These are phyloP conservation scores for Blastobotrys ciferrii DNA, from an alignment of 1,139 yeast species.

Conservation along the genomic window DNA sequence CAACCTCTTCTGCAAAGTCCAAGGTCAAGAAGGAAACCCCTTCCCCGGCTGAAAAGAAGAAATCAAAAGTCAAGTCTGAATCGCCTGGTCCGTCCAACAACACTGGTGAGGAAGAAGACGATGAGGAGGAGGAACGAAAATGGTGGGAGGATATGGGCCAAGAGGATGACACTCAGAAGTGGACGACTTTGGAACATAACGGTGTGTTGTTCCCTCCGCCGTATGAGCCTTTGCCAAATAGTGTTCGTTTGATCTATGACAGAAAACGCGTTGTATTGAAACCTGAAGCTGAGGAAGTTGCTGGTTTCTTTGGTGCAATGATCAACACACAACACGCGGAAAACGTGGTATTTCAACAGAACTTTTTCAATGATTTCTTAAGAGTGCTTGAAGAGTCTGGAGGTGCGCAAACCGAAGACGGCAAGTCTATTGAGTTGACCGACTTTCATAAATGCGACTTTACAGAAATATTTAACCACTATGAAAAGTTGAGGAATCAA, in stretches of 20 bases:
- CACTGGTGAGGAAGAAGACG: conserved; percentile 23
- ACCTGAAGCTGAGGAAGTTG: conserved; percentile 88
- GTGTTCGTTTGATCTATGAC: conserved; percentile 72
- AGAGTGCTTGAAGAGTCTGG: conserved; percentile 67
- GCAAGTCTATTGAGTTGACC: conserved; percentile 46
- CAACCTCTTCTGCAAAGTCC: conserved; percentile 12
- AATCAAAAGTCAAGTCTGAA: conserved; percentile 14
- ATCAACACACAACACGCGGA: conserved; percentile 84
- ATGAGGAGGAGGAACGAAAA: conserved; percentile 55
- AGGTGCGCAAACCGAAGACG: conserved; percentile 46
- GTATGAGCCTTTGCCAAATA: conserved; percentile 81
- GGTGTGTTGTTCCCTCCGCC: conserved; percentile 95
- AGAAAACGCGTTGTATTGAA: conserved; percentile 74
- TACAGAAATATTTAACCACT: conserved; percentile 66
- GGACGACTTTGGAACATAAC: conserved; percentile 82
- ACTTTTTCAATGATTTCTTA: conserved; percentile 78
- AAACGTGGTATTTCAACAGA: conserved; percentile 81
- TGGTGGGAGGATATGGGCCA: conserved; percentile 81
- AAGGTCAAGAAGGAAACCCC: conserved; percentile 14
- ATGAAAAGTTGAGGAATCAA: conserved; percentile 67
- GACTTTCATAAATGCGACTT: conserved; percentile 77
- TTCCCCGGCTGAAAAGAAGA: conserved; percentile 16
- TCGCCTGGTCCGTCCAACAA: background rate
- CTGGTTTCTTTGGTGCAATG: conserved; percentile 91
- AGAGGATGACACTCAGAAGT: conserved; percentile 74